Evolutionary conservation across 345 rosid genomes (phyloP).

Genomic region (Eucalyptus cloeziana): DNA sequence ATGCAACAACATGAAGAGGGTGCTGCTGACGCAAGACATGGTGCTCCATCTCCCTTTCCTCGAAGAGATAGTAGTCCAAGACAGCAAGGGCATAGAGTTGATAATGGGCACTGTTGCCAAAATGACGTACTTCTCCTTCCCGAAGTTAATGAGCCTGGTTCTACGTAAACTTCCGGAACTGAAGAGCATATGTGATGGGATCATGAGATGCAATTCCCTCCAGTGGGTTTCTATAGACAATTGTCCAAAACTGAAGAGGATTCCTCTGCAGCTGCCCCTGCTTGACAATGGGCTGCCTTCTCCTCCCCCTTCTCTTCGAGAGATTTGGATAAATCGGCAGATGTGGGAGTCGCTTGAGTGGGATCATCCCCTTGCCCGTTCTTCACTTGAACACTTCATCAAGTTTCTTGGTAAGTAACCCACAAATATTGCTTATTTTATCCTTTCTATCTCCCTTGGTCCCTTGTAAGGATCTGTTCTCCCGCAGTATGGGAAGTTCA

Average conservation of each 20-base stretch:
- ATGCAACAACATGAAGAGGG: not conserved
- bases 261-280: not conserved
- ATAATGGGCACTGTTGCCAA: not conserved
- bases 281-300: not conserved
- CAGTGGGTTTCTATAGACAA: not conserved
- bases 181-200: not conserved
- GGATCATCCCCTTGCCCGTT: not conserved
- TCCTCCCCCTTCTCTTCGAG: not conserved
- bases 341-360: slow-evolving; percentile 3
- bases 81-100: not conserved
- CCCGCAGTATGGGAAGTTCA: too few relatives aligned
- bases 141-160: not conserved
- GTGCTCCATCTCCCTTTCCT: not conserved
- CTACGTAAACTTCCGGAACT: not conserved
- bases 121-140: not conserved
- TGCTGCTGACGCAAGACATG: not conserved
- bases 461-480: too few relatives aligned
- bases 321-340: not conserved
- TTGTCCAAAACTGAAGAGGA: not conserved
- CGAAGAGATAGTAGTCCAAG: not conserved
- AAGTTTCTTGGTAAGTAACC: not conserved
- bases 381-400: too few relatives aligned
- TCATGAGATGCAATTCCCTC: not conserved
- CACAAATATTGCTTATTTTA: too few relatives aligned
- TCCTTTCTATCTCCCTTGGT: too few relatives aligned